Conservation (phyloP, 2,329 filamentous ascomycete genomes). For the Ophiostoma sp. region DNA sequence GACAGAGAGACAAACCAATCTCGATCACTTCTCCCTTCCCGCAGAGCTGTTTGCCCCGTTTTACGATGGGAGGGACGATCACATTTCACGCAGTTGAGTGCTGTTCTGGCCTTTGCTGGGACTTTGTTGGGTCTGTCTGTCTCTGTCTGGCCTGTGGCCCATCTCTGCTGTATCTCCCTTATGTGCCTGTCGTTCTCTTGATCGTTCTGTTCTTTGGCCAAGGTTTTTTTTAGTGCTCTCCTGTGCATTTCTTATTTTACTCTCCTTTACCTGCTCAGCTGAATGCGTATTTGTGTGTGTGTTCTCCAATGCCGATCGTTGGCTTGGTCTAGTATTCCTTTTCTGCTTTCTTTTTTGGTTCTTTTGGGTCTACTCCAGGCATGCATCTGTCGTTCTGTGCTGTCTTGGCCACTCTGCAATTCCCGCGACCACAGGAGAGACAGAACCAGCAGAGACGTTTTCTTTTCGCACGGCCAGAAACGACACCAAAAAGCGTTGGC, state of each 20-base stretch:
- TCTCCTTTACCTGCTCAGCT: not conserved
- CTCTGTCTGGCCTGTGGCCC: not conserved
- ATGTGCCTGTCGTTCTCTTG: not conserved
- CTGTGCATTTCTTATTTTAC: not conserved
- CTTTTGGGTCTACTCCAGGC: not conserved
- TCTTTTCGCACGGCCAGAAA: not conserved
- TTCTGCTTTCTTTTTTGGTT: not conserved
- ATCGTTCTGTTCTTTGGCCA: too few species aligned
- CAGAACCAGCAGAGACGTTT: not conserved
- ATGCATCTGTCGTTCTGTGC: not conserved
- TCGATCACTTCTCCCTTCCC: not conserved
- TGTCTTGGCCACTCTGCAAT: conserved; percentile 4
- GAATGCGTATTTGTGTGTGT: not conserved
- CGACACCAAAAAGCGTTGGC: not conserved
- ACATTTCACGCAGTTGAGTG: not conserved
- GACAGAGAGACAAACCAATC: not conserved
- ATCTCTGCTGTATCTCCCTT: not conserved
- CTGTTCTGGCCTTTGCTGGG: not conserved
- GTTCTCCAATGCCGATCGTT: not conserved
- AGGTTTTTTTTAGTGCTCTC: too few species aligned
- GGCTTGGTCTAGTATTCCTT: not conserved
- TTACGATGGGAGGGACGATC: not conserved
- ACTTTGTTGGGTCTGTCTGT: not conserved
- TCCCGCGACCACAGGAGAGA: not conserved
- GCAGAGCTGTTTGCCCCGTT: not conserved